These are phyloP conservation scores for Phytophthora vignae DNA, from an alignment of 352 stramenopile genomes.

Conservation along the genomic window DNA sequence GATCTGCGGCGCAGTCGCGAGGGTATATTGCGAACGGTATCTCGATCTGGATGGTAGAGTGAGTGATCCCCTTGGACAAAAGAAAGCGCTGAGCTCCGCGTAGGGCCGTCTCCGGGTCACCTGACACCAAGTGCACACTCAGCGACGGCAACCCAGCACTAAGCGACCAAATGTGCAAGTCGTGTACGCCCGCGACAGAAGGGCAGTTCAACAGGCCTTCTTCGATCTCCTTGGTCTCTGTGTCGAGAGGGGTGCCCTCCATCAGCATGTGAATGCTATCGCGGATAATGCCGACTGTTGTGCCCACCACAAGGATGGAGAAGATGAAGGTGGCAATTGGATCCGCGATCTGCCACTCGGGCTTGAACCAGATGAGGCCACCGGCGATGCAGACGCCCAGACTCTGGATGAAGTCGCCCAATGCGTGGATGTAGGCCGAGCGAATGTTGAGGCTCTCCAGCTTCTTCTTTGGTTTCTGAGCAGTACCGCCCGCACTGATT, in stretches of 20 bases:
- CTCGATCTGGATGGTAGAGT: conserved; percentile 88
- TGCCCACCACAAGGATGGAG: conserved; percentile 92
- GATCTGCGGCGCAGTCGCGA: conserved; percentile 54
- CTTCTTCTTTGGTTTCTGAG: conserved; percentile 17
- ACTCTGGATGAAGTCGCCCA: conserved; percentile 97
- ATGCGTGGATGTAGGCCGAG: conserved; percentile 96
- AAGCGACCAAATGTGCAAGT: conserved; percentile 98
- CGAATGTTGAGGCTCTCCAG: conserved; percentile 94
- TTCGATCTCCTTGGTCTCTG: conserved; percentile 86
- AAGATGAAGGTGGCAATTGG: conserved; percentile 97
- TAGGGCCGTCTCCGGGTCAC: conserved; percentile 58
- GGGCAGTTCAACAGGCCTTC: conserved; percentile 69
- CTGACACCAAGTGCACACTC: conserved; percentile 91
- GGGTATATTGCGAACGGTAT: conserved; percentile 54
- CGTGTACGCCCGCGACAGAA: conserved; percentile 92
- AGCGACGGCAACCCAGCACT: conserved; percentile 88
- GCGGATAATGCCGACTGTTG: conserved; percentile 90
- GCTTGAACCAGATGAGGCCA: conserved; percentile 95
- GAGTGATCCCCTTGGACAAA: conserved; percentile 67
- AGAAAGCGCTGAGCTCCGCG: conserved; percentile 63
- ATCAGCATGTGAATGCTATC: conserved; percentile 93
- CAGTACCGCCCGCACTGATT: background rate
- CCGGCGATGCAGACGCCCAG: conserved; percentile 95
- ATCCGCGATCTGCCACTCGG: conserved; percentile 94
- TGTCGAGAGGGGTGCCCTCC: conserved; percentile 91